Conservation (phyloP, 805 yeast species). For the Teunomyces aglyptinius region DNA sequence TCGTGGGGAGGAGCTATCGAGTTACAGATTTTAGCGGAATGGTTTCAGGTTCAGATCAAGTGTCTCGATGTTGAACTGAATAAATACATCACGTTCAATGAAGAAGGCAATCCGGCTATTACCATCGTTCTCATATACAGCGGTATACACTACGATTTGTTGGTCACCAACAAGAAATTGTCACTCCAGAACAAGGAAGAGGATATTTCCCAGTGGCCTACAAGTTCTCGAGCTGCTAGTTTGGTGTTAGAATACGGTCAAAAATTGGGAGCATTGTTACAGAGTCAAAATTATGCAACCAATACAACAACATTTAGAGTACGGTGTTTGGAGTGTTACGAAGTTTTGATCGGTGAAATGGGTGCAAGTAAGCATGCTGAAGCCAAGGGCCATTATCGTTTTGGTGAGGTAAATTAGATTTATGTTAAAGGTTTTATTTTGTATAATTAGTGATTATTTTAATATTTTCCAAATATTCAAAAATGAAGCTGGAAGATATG, state of each 20-base stretch:
- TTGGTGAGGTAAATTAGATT: constrained; percentile 50
- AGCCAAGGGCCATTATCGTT: constrained; percentile 56
- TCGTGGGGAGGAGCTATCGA: constrained; percentile 89
- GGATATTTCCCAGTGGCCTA: constrained; percentile 45
- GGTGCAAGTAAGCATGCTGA: constrained; percentile 66
- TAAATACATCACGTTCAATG: constrained; percentile 50
- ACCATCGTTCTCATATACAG: constrained; percentile 59
- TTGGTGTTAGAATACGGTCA: constrained; percentile 36
- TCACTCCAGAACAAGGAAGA: constrained; percentile 21
- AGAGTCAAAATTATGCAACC: constrained; percentile 56
- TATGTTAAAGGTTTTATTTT: not conserved
- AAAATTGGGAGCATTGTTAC: constrained; percentile 44
- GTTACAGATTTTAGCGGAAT: constrained; percentile 56
- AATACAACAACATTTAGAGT: constrained; percentile 61
- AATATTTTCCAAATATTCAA: not conserved
- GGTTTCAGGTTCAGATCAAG: constrained; percentile 50
- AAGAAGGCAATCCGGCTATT: constrained; percentile 30
- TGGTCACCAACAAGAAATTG: constrained; percentile 19
- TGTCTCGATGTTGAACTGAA: constrained; percentile 67
- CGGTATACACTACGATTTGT: constrained; percentile 73
- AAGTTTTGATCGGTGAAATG: constrained; percentile 55
- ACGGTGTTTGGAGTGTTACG: constrained; percentile 55
- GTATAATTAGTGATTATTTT: not conserved
- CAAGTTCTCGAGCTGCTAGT: constrained; percentile 26
- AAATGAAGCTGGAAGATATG: no score